Conservation (phyloP, 2,329 filamentous ascomycete genomes). For the Sphaerulina musiva region DNA sequence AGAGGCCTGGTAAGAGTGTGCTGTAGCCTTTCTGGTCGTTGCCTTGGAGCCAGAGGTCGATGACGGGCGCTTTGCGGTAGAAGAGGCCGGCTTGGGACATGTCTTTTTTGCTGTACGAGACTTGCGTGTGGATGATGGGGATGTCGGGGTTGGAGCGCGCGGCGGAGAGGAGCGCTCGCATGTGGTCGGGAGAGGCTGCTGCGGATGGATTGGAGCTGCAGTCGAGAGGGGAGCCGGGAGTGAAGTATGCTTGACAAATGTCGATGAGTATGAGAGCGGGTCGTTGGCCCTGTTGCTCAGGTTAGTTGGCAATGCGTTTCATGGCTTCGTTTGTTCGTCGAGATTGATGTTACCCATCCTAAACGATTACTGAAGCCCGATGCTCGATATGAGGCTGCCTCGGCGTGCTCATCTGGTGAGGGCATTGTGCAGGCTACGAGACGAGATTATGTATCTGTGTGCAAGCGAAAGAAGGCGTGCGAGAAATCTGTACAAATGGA, state of each 20-base stretch:
- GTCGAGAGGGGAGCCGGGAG: constrained; percentile 21
- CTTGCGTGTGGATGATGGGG: constrained; percentile 22
- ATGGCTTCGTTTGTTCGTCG: not conserved
- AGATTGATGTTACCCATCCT: constrained; percentile 16
- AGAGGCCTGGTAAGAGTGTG: constrained; percentile 15
- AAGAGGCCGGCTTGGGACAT: constrained; percentile 24
- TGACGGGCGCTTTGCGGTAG: constrained; percentile 17
- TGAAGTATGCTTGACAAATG: constrained; percentile 27
- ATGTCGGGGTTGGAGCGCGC: constrained; percentile 12
- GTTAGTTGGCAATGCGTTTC: not conserved
- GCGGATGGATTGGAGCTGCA: constrained; percentile 20
- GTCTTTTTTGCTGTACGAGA: constrained; percentile 17
- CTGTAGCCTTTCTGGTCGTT: constrained; percentile 14
- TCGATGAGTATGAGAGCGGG: constrained; percentile 25
- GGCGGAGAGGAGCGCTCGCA: constrained; percentile 17
- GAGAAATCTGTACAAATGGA: not conserved
- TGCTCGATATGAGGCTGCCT: constrained; percentile 15
- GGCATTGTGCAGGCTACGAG: constrained; percentile 1
- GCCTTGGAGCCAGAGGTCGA: constrained; percentile 20
- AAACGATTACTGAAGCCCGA: constrained; percentile 23
- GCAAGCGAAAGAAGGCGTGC: too few relatives aligned
- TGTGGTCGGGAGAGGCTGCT: constrained; percentile 14
- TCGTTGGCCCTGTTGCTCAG: constrained; percentile 11
- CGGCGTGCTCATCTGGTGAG: not conserved
- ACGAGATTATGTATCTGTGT: not conserved